Evolutionary conservation across 805 yeast species (phyloP), one percentile per base, ranked within the genome.

Genomic region (Wickerhamomyces ciferrii): DNA sequence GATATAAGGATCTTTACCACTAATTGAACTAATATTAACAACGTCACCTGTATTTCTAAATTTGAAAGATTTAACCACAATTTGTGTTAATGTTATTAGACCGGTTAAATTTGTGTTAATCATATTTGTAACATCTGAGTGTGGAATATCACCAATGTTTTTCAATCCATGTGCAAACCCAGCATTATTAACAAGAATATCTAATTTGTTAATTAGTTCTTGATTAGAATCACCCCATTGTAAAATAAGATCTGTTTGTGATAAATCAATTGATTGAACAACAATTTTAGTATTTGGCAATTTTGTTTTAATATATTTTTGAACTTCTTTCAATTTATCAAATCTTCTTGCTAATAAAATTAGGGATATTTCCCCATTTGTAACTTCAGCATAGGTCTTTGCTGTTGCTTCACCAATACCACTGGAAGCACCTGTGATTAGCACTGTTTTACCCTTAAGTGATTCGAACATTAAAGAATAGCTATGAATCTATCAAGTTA

Each of bases 401-500:
- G 96, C 97, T 15, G 96, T 88, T 45, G 95, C 90, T 53, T 78
- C 80, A 11, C 97, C 97, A 58, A 91, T 90, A 43, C 97, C 97
- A 13, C 96, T 81, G 21, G 96, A 86, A 10, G 96, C 97, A 48
- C 97, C 97, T 23, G 97, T 87, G 55, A 90, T 82, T 25, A 90
- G 74, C n/a, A 86, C 75, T 15, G 35, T 17, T 15, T n/a, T 32
- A 15, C 19, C 19, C 15, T 32, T n/a, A 4, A 32, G 19, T 5
- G 4, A 15, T 15, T 32, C 35, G 13, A 32, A 32, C 35, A 27
- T 27, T 27, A 10, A 4, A n/a, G n/a, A n/a, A n/a, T n/a, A n/a
- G n/a, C n/a, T n/a, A n/a, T n/a, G n/a, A n/a, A n/a, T n/a, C n/a
- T n/a, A n/a, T n/a, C n/a, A n/a, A n/a, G n/a, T n/a, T n/a, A n/a